A percentile compares a stretch with the other conserved stretches of the same genome.
Conservation (phyloP, 805 yeast species). For the Pichia rugopelliculosa region DNA sequence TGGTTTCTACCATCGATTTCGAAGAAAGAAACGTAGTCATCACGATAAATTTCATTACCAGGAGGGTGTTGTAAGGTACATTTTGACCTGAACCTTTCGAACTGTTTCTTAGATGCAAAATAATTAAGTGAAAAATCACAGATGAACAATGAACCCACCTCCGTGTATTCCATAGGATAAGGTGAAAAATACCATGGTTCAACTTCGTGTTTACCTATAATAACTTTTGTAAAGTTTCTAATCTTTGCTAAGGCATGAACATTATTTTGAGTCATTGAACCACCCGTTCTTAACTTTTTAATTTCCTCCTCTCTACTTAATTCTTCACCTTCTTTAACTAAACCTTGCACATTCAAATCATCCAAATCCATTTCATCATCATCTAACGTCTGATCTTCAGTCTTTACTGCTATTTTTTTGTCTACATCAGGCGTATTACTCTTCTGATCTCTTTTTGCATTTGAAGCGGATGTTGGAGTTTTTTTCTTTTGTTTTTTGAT, state of each 20-base stretch:
- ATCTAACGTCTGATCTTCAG: constrained; percentile 9
- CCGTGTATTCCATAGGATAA: constrained; percentile 90
- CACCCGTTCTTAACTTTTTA: constrained; percentile 85
- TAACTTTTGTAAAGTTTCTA: constrained; percentile 68
- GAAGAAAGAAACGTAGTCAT: constrained; percentile 86
- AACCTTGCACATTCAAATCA: constrained; percentile 77
- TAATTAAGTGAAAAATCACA: constrained; percentile 88
- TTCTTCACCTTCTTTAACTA: constrained; percentile 55
- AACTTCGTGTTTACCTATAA: constrained; percentile 83
- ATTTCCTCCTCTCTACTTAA: constrained; percentile 86
- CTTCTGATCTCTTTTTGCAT: not conserved
- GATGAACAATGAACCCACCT: constrained; percentile 71
- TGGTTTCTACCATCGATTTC: constrained; percentile 97
- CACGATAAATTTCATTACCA: constrained; percentile 94
- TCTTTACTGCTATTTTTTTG: constrained; percentile 4
- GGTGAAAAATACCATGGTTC: constrained; percentile 99
- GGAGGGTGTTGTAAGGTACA: constrained; percentile 94
- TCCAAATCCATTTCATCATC: constrained; percentile 81
- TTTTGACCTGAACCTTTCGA: constrained; percentile 83
- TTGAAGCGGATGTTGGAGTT: constrained; percentile 14
- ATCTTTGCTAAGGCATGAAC: constrained; percentile 85
- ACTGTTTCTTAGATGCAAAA: constrained; percentile 84
- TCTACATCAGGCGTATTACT: constrained; percentile 14
- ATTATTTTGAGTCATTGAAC: constrained; percentile 88
- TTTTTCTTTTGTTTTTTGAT: constrained; percentile 31